Base-by-base conservation (phyloP, 768 basidiomycete genomes). In the Amylocystis lapponica region DNA sequence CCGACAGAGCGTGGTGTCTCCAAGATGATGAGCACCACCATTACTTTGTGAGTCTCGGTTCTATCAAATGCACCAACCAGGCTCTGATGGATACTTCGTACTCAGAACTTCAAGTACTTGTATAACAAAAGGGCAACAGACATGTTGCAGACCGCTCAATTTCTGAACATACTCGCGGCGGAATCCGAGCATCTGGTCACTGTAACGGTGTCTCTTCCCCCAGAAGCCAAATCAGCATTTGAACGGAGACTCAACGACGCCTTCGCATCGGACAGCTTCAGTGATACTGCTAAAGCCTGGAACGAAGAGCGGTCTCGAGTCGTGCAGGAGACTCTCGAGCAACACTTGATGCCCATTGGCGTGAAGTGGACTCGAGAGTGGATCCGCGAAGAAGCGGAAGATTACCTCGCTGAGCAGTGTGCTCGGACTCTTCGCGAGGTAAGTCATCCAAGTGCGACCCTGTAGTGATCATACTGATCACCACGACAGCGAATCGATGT, bases 71-170 rank as follows among this genome's bases (percentile, higher is more conserved):
- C 34, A 36, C 29, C 30, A 36, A 16, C 3, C 2, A 31, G 26
- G 36, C 31, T 31, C 27, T 16, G 12, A 14, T 25, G 23, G 6
- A 37, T 34, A 29, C 5, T 48, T 13, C 36, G 41, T 9, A 9
- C n/a, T n/a, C 54, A 99, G 95, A 83, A 79, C 54, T 98, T 98
- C 77, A 98, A 98, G 71, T 98, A 97, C 66, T 74, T 97, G 22
- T 68, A 74, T 21, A 74, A 84, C 47, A 98, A 96, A 57, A 80
- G 78, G 20, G 74, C 91, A 23, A 59, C 61, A 22, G 74, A 81
- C 4, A 83, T 95, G 78, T 54, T 81, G 29, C 73, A 81, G 30
- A 69, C 75, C 1, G 69, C 87, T 16, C 90, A 94, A 53, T 97
- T 94, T 65, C 71, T 97, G 20, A 82, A 90, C 51, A 95, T 98